Percentiles rank a stretch among this genome's conserved stretches.
phyloP scores from a whole-genome alignment of 108 stramenopile species.

The Nitzschia palea region DNA sequence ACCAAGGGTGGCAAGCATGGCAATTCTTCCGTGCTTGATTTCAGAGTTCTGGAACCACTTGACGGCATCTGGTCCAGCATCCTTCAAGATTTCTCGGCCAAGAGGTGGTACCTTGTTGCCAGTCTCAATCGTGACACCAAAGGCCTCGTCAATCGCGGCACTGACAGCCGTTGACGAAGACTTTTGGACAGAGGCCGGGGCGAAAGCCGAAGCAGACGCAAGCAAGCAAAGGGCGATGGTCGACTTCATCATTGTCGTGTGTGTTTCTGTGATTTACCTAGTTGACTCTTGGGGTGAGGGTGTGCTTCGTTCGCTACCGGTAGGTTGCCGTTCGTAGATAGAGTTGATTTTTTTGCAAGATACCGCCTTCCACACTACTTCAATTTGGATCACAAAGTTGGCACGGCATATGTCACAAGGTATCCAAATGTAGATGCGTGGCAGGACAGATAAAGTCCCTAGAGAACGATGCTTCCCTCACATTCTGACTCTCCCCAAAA shows the following conservation, averaged over 20 bases:
- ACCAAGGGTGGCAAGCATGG: slow-evolving; percentile 80
- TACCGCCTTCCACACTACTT: slow-evolving; percentile 7
- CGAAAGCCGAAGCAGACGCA: slow-evolving; percentile 60
- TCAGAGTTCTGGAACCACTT: slow-evolving; percentile 85
- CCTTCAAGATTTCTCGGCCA: slow-evolving; percentile 63
- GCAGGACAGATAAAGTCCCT: no score
- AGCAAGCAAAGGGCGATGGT: slow-evolving; percentile 28
- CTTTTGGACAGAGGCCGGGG: slow-evolving; percentile 27
- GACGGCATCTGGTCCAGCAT: slow-evolving; percentile 59
- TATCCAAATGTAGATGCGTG: no score
- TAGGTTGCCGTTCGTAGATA: not conserved
- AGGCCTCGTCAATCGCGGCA: slow-evolving; percentile 59
- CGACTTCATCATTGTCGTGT: slow-evolving; percentile 37
- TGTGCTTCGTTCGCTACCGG: not conserved
- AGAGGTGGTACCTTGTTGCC: slow-evolving; percentile 79
- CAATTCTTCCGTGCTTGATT: slow-evolving; percentile 76
- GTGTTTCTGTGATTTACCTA: no score
- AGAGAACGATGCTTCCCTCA: no score
- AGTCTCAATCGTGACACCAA: slow-evolving; percentile 68
- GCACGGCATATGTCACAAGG: not conserved
- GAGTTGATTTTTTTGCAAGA: not conserved
- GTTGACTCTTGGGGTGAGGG: no score
- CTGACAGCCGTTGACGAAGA: slow-evolving; percentile 32
- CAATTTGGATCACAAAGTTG: not conserved
- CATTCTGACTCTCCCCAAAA: no score